Conservation (phyloP, 106 monocot genomes). For the Acorus calamus region DNA sequence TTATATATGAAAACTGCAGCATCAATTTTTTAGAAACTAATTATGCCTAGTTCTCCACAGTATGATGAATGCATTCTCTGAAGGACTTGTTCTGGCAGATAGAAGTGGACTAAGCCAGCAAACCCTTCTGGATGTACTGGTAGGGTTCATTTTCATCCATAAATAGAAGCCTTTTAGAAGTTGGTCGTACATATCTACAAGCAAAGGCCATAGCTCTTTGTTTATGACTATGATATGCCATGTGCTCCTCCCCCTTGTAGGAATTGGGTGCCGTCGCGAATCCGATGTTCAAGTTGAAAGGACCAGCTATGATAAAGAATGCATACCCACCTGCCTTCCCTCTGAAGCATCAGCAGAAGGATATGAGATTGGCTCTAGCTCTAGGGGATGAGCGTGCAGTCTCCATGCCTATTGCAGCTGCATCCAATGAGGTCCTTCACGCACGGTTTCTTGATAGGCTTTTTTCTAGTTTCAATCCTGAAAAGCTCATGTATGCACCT, state of each 20-base stretch:
- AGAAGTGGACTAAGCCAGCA: constrained; percentile 61
- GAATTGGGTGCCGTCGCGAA: constrained; percentile 82
- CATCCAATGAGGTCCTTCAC: constrained; percentile 75
- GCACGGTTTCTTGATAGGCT: background rate
- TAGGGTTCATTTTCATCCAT: constrained; percentile 14
- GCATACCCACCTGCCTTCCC: constrained; percentile 82
- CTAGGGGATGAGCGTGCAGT: constrained; percentile 81
- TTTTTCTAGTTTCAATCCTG: too few species aligned
- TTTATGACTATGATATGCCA: too few species aligned
- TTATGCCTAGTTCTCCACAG: constrained; percentile 21
- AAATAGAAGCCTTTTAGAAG: background rate
- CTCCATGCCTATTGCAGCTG: constrained; percentile 93
- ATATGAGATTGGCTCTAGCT: constrained; percentile 88
- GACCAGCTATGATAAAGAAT: constrained; percentile 68
- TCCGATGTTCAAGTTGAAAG: constrained; percentile 92
- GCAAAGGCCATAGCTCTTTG: too few species aligned
- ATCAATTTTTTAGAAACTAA: background rate
- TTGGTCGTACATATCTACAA: too few species aligned
- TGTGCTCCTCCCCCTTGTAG: constrained; percentile 16
- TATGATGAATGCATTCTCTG: constrained; percentile 95
- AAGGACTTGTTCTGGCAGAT: constrained; percentile 76
- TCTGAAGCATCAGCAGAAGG: constrained; percentile 97
- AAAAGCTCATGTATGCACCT: background rate
- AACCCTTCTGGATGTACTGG: constrained; percentile 79
- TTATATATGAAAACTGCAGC: too few species aligned